Evolutionary conservation across 768 basidiomycete genomes (phyloP), one percentile per base, ranked within the genome.

Genomic region (Podaxis sp.): DNA sequence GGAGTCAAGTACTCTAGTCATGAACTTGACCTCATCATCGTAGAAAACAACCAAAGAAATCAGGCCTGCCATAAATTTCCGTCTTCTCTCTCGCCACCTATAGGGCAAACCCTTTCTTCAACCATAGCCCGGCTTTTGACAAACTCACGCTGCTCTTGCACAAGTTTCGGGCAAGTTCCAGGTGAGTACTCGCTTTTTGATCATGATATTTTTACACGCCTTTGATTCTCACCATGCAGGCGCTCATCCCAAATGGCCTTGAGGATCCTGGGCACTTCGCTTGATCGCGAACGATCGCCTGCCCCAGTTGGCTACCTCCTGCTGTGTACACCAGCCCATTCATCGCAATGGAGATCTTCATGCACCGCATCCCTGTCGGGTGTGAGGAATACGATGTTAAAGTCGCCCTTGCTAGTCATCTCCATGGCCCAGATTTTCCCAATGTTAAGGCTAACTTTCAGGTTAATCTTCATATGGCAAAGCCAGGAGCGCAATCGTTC

Each of bases 401-500:
- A n/a, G 63, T 62, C 0, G 67, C 69, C 10, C 66, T 88, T 14
- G 80, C 80, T 3, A 63, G 35, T 0, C 66, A 82, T 55, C 73
- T 88, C 2, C 86, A 88, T 63, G 59, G 65, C 2, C 72, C 75
- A 5, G 67, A 65, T 2, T 85, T 80, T 67, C 65, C 71, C 2
- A 55, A 51, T 0, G 23, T 60, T 1, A 77, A 68, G 1, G 64
- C 83, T 13, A 87, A 87, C 63, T 88, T 87, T 62, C 73, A 82
- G 32, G 76, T 86, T 4, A 67, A 70, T 51, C 72, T 86, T n/a
- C 79, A 80, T 67, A 72, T 56, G 44, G 50, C 57, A 32, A 63
- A 71, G 0, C 57, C 60, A 16, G 69, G 63, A 10, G 62, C 63
- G 27, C 78, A 81, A 57, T 61, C 66, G 5, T 79, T 82, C 4